Conservation (phyloP, 176 grass and related monocot species). For the Cocos nucifera region DNA sequence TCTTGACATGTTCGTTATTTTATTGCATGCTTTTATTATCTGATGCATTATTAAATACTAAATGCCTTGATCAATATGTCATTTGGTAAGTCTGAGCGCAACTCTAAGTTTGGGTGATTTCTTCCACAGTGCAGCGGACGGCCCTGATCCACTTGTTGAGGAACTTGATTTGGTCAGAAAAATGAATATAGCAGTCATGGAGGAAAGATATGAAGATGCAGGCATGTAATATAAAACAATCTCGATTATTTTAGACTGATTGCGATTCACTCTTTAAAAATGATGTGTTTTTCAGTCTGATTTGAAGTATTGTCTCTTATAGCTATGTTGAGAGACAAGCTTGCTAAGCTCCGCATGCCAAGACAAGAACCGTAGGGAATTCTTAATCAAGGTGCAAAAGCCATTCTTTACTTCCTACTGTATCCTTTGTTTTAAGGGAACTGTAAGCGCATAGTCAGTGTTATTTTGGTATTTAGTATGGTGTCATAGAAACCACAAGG, state of each 20-base stretch:
- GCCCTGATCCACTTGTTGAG: background rate
- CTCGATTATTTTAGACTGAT: too few relatives aligned
- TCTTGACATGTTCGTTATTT: background rate
- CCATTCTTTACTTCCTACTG: too few relatives aligned
- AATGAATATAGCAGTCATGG: slow-evolving; percentile 5
- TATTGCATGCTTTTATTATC: background rate
- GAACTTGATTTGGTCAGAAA: slow-evolving; percentile 9
- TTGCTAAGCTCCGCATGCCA: background rate
- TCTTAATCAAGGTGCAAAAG: too few relatives aligned
- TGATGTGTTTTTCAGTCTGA: background rate
- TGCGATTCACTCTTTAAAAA: too few relatives aligned
- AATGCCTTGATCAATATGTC: background rate
- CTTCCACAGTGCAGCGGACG: slow-evolving; percentile 1
- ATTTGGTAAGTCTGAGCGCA: background rate
- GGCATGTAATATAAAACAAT: background rate
- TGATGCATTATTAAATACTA: background rate
- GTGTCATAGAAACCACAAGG: too few relatives aligned
- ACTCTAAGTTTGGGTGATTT: background rate
- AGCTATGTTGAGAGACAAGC: slow-evolving; percentile 1
- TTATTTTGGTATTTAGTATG: too few relatives aligned
- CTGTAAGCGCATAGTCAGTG: too few relatives aligned
- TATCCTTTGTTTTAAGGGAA: too few relatives aligned
- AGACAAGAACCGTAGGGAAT: background rate
- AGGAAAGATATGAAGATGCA: slow-evolving; percentile 12
- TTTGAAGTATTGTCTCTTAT: background rate